phyloP scores from a whole-genome alignment of 148 eudicot genomes.

The Chenopodium formosanum region DNA sequence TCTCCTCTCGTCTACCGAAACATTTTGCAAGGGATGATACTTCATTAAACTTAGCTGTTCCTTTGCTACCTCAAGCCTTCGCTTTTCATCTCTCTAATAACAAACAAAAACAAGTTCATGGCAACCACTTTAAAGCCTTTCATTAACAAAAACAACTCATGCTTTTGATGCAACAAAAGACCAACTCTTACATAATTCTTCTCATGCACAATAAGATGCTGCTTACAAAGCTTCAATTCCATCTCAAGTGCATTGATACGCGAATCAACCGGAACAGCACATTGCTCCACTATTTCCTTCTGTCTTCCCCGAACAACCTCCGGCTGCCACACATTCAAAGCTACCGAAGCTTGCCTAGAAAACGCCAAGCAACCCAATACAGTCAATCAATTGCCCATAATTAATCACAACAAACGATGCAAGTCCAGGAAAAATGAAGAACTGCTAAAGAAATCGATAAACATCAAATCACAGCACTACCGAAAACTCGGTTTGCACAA shows the following conservation, averaged over 20 bases:
- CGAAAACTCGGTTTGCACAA: neutral
- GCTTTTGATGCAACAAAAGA: slow-evolving; percentile 2
- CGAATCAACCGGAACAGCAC: slow-evolving; percentile 61
- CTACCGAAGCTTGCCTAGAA: slow-evolving; percentile 79
- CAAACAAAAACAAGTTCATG: neutral
- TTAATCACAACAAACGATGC: neutral
- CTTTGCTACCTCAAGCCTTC: slow-evolving; percentile 55
- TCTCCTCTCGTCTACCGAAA: slow-evolving; percentile 17
- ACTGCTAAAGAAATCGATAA: neutral
- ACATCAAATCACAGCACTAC: neutral
- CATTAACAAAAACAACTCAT: neutral
- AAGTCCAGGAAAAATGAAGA: neutral
- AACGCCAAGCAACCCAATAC: neutral
- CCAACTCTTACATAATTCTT: slow-evolving; percentile 58
- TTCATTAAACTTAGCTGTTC: slow-evolving; percentile 48
- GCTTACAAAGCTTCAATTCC: slow-evolving; percentile 89
- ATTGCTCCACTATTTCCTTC: slow-evolving; percentile 76
- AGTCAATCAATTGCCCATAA: neutral
- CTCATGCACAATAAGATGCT: slow-evolving; percentile 53
- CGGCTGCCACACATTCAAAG: slow-evolving; percentile 93
- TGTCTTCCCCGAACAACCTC: slow-evolving; percentile 68
- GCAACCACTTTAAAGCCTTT: neutral
- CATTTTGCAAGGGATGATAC: slow-evolving; percentile 69
- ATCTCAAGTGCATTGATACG: slow-evolving; percentile 71
- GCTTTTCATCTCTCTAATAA: slow-evolving; percentile 62